Evolutionary conservation across 257 asterid genomes (phyloP), one percentile per base, ranked within the genome.

Genomic region (Cordia subcordata): DNA sequence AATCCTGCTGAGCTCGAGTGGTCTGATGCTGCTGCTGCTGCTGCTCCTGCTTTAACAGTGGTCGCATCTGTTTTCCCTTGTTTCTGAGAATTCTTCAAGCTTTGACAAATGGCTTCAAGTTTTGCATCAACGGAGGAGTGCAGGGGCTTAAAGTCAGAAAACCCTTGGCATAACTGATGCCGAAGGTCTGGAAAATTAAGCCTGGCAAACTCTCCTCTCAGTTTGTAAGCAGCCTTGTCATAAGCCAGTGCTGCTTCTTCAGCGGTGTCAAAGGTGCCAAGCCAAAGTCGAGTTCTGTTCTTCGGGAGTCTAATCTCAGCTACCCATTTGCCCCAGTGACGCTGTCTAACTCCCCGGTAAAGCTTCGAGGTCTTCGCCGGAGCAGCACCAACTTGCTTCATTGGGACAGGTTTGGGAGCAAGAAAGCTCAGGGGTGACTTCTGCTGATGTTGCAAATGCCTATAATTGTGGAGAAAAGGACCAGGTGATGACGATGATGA

Each of bases 321-420:
- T 2, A 89, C 97, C 97, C 97, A 89, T 74, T 89, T 89, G 23
- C 97, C 97, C 97, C 96, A 86, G 51, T 90, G 97, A 17, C 97
- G 58, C 77, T 90, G 97, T 79, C 96, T 65, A 53, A 90, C 96
- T 45, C 96, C 97, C 61, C 97, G 62, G 85, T 82, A 90, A 23
- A 90, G 95, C 76, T 86, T 89, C 3, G 72, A 37, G 4, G 95
- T 69, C 72, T 89, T 89, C 0, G 62, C 50, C 18, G 78, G 74
- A 47, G 79, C 16, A 13, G 77, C 16, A 12, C 83, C 90, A 16
- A 71, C 27, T 37, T 75, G 79, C 67, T 90, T 87, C 97, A 87
- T 83, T 0, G 65, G 76, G 62, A 75, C 85, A 44, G 90, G 77
- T 42, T 77, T 83, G 1, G 78, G 94, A 55, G 75, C 75, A 38